Evolutionary conservation across 805 yeast species (phyloP).

Genomic region (Metschnikowia anglica): DNA sequence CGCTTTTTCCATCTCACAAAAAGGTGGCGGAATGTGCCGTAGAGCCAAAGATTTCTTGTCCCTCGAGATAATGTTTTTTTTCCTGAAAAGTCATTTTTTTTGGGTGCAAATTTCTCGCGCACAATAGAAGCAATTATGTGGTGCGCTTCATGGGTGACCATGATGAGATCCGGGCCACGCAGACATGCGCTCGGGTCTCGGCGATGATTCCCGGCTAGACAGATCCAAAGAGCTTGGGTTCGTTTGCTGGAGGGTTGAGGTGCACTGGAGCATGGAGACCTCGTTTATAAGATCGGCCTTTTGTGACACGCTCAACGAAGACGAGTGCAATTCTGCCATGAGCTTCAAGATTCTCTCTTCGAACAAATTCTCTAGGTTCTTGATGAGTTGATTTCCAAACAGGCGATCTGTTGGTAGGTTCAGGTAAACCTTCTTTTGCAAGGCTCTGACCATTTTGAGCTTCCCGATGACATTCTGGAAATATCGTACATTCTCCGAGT

Average conservation of each 20-base stretch:
- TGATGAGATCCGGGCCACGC: conserved; percentile 73
- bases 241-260: conserved; percentile 11
- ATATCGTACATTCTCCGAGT: conserved; percentile 17
- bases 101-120: conserved; percentile 8
- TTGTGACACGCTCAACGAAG: conserved; percentile 17
- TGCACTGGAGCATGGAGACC: conserved; percentile 15
- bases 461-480: conserved; percentile 34
- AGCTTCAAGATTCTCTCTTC: conserved; percentile 27
- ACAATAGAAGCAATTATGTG: not conserved
- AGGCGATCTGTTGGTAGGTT: conserved; percentile 53
- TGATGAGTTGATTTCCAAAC: conserved; percentile 47
- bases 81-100: not conserved
- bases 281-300: conserved; percentile 20
- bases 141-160: conserved; percentile 50
- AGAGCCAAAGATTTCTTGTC: not conserved
- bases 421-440: conserved; percentile 41
- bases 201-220: conserved; percentile 29
- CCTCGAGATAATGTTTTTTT: not conserved
- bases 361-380: conserved; percentile 33
- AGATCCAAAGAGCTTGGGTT: conserved; percentile 21
- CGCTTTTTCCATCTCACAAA: not conserved
- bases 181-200: conserved; percentile 38
- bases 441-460: conserved; percentile 42
- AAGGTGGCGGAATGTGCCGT: not conserved
- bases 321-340: conserved; percentile 20